These are phyloP conservation scores for Microbotryum silenes-acaulis DNA, from an alignment of 1,284 basidiomycete genomes.

Conservation along the genomic window DNA sequence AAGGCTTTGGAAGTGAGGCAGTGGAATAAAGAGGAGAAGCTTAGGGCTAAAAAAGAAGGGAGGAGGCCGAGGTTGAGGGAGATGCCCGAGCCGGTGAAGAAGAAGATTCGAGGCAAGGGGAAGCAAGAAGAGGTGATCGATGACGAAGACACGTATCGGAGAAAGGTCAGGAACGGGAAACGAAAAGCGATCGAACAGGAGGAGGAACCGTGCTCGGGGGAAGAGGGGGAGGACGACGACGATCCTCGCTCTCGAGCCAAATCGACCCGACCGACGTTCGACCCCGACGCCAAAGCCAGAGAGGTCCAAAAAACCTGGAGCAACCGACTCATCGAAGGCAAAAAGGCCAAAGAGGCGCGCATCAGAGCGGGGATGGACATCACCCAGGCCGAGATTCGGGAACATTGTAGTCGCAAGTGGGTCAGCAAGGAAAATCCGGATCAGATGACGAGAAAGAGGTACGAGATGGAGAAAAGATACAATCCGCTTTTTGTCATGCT, in stretches of 20 bases:
- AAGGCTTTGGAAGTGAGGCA: not conserved
- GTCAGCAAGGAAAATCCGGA: constrained; percentile 10
- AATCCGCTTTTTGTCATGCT: constrained; percentile 25
- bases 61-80: not conserved
- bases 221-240: not conserved
- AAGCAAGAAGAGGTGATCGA: not conserved
- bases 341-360: not conserved
- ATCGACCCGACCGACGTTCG: constrained; percentile 7
- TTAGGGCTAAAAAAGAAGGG: constrained; percentile 1
- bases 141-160: too few relatives aligned
- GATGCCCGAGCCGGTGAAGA: not conserved
- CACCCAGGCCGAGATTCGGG: not conserved
- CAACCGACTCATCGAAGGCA: not conserved
- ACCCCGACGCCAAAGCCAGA: constrained; percentile 2
- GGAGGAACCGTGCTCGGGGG: not conserved
- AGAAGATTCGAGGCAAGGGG: not conserved
- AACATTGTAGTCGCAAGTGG: constrained; percentile 22
- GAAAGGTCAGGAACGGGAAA: constrained; percentile 1
- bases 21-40: constrained; percentile 4
- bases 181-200: constrained; percentile 2
- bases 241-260: not conserved
- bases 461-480: constrained; percentile 9
- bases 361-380: not conserved
- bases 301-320: constrained; percentile 1
- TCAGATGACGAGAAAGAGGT: constrained; percentile 6